Percentiles rank a stretch among this genome's conserved stretches.
These are phyloP conservation scores for Neophaeococcomyces mojaviensis DNA, from an alignment of 2,329 filamentous ascomycete genomes.

Conservation along the genomic window DNA sequence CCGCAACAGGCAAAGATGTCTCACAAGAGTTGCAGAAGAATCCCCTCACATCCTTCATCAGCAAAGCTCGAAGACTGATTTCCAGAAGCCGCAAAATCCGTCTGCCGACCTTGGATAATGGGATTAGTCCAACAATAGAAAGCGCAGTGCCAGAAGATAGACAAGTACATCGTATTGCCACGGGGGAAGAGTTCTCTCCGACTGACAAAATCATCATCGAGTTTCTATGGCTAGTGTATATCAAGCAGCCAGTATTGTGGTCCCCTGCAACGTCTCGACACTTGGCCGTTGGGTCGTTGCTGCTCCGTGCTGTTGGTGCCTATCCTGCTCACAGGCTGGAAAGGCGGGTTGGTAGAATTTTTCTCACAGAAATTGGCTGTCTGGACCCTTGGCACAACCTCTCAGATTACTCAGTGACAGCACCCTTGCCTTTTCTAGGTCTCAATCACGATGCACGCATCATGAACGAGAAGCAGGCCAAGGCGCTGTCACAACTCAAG, in stretches of 20 bases:
- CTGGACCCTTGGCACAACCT: constrained; percentile 45
- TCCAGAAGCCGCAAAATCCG: constrained; percentile 34
- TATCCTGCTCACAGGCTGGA: constrained; percentile 41
- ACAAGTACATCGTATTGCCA: constrained; percentile 11
- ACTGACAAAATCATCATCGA: constrained; percentile 48
- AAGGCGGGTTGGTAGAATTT: constrained; percentile 36
- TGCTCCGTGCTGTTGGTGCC: constrained; percentile 50
- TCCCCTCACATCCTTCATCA: constrained; percentile 37
- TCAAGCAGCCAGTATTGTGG: constrained; percentile 38
- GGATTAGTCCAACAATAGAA: constrained; percentile 34
- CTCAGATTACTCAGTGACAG: background rate
- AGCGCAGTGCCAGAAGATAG: constrained; percentile 24
- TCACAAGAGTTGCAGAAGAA: constrained; percentile 25
- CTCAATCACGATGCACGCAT: background rate
- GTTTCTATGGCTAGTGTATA: constrained; percentile 31
- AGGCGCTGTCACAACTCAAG: background rate
- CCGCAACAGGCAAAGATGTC: constrained; percentile 26
- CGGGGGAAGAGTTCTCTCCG: constrained; percentile 38
- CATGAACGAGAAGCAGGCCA: background rate
- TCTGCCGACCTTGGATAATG: constrained; percentile 35
- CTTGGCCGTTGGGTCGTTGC: constrained; percentile 40
- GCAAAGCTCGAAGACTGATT: constrained; percentile 37
- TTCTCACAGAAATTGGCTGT: constrained; percentile 56
- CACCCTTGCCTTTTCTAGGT: background rate
- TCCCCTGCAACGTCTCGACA: constrained; percentile 26